Evolutionary conservation across 169 alveolate genomes (phyloP).

Genomic region (Eimeria acervulina): DNA sequence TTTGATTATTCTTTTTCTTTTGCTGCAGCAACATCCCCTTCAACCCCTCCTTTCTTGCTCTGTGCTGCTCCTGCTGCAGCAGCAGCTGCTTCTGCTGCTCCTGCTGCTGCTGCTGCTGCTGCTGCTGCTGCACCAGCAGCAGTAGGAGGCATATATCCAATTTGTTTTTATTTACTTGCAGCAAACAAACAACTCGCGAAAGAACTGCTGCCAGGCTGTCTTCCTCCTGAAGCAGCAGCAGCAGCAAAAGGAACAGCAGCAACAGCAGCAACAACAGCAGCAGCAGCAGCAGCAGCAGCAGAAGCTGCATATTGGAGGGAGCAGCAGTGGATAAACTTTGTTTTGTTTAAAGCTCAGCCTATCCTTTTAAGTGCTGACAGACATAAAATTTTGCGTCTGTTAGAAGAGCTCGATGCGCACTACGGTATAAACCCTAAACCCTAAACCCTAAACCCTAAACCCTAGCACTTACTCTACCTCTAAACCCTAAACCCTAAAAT

Average conservation of each 20-base stretch:
- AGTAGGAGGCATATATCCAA: too few species aligned
- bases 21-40: neutral
- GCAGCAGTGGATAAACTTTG: constrained; percentile 5
- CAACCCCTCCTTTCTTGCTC: too few species aligned
- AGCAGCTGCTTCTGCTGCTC: too few species aligned
- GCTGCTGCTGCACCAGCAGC: too few species aligned
- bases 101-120: too few species aligned
- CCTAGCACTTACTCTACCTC: too few species aligned
- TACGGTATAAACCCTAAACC: neutral
- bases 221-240: neutral
- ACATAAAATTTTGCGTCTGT: neutral
- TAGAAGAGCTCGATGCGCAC: neutral
- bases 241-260: neutral
- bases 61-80: too few species aligned
- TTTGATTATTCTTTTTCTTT: neutral
- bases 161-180: too few species aligned
- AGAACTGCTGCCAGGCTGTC: neutral
- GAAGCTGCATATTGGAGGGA: neutral
- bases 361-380: neutral
- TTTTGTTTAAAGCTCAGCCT: neutral
- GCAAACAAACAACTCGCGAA: too few species aligned
- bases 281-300: constrained; percentile 3
- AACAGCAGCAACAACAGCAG: constrained; percentile 1
- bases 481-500: too few species aligned
- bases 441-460: neutral